These are phyloP conservation scores for Gamsiella multidivaricata DNA, from an alignment of 192 early-diverging fungal genomes.

Conservation along the genomic window DNA sequence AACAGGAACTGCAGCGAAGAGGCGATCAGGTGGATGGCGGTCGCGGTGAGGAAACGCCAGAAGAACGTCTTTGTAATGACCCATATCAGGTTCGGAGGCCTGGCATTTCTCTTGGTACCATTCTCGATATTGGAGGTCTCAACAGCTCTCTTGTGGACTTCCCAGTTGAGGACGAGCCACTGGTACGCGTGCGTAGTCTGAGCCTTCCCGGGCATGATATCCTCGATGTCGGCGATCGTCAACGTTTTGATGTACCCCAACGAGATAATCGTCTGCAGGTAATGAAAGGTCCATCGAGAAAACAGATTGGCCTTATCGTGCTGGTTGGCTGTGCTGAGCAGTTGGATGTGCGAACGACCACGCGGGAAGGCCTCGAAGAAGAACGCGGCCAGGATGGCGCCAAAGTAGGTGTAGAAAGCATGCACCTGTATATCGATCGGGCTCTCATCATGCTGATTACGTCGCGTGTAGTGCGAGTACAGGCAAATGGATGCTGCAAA, in stretches of 20 bases:
- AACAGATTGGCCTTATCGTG: slow-evolving; percentile 50
- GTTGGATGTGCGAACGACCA: slow-evolving; percentile 10
- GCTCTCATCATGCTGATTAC: background rate
- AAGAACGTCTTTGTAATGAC: slow-evolving; percentile 23
- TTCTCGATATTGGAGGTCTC: background rate
- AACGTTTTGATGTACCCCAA: slow-evolving; percentile 11
- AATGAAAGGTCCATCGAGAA: slow-evolving; percentile 29
- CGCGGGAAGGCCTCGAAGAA: slow-evolving; percentile 33
- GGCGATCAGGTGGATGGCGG: background rate
- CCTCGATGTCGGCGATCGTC: slow-evolving; percentile 10
- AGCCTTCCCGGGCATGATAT: slow-evolving; percentile 8
- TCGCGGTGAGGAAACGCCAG: background rate
- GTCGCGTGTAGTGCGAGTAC: slow-evolving; percentile 15
- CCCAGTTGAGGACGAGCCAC: slow-evolving; percentile 12
- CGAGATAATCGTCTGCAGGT: slow-evolving; percentile 18
- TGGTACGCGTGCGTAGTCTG: slow-evolving; percentile 3
- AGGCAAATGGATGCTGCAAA: background rate
- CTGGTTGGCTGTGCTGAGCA: slow-evolving; percentile 13
- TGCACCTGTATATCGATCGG: background rate
- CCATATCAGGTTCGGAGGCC: slow-evolving; percentile 3
- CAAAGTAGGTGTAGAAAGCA: slow-evolving; percentile 8
- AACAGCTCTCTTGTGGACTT: background rate
- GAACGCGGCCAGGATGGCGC: slow-evolving; percentile 11
- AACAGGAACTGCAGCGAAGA: slow-evolving; percentile 6
- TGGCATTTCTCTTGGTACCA: background rate